Percentiles rank a stretch among this genome's conserved stretches.
Evolutionary conservation across 495 filamentous ascomycete species (phyloP).

Genomic region (Aspergillus haitiensis): DNA sequence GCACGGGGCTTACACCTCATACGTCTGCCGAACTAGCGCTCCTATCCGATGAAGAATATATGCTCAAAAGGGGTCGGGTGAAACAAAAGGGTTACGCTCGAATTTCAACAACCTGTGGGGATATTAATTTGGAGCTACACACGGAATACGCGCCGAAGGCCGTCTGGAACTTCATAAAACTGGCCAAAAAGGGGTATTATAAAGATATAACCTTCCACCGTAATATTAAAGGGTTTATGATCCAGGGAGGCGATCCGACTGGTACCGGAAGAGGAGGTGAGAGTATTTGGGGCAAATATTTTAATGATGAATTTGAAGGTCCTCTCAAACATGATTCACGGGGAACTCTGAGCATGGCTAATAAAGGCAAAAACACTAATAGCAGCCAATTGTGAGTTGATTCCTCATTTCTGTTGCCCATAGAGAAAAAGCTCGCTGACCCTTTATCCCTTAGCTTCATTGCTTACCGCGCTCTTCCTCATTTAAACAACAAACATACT

Average conservation of each 20-base stretch:
- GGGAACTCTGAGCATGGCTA: slow-evolving; percentile 90
- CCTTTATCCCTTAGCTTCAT: slow-evolving; percentile 59
- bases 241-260: slow-evolving; percentile 78
- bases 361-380: slow-evolving; percentile 98
- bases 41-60: slow-evolving; percentile 90
- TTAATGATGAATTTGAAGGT: slow-evolving; percentile 89
- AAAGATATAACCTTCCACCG: slow-evolving; percentile 79
- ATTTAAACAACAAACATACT: slow-evolving; percentile 95
- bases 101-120: slow-evolving; percentile 78
- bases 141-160: slow-evolving; percentile 87
- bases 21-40: slow-evolving; percentile 82
- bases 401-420: neutral
- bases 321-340: slow-evolving; percentile 76
- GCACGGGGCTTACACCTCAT: slow-evolving; percentile 88
- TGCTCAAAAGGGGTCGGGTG: slow-evolving; percentile 84
- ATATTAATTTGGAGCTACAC: slow-evolving; percentile 85
- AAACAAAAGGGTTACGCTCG: slow-evolving; percentile 88
- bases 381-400: slow-evolving; percentile 74
- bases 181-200: slow-evolving; percentile 91
- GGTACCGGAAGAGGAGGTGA: slow-evolving; percentile 81
- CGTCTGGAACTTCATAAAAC: slow-evolving; percentile 93
- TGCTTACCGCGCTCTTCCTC: slow-evolving; percentile 75
- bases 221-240: slow-evolving; percentile 95
- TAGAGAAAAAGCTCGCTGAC: slow-evolving; percentile 12
- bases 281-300: slow-evolving; percentile 87